Percentiles rank a stretch among this genome's conserved stretches.
phyloP scores from a whole-genome alignment of 2,329 filamentous ascomycete species.

The Aplosporella prunicola region DNA sequence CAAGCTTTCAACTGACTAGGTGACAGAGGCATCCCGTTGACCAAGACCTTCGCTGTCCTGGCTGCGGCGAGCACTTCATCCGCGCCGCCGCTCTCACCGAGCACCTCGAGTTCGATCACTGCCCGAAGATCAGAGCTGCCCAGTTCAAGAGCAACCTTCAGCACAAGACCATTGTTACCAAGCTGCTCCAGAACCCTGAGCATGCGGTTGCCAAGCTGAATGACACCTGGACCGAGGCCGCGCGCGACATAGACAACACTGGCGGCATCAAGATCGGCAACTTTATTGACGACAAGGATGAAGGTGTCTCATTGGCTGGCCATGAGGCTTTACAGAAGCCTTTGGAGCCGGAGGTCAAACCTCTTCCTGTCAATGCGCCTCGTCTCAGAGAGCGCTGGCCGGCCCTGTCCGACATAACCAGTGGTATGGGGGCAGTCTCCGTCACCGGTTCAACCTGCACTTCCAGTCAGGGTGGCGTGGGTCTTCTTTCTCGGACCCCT shows the following conservation, averaged over 20 bases:
- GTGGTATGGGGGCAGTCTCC: not conserved
- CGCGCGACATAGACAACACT: constrained; percentile 20
- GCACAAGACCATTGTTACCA: constrained; percentile 40
- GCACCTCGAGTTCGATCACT: constrained; percentile 47
- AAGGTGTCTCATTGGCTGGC: not conserved
- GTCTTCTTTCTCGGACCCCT: not conserved
- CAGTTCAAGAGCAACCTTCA: constrained; percentile 41
- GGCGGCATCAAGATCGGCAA: constrained; percentile 11
- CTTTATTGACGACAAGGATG: not conserved
- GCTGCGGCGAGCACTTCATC: constrained; percentile 41
- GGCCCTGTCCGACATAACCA: not conserved
- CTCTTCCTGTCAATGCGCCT: not conserved
- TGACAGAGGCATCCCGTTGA: constrained; percentile 39
- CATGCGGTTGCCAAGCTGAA: not conserved
- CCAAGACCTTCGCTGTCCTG: constrained; percentile 44
- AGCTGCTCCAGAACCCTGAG: constrained; percentile 20
- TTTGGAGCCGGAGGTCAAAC: not conserved
- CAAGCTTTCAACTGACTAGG: constrained; percentile 1
- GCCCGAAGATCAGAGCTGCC: constrained; percentile 31
- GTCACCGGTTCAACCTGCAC: not conserved
- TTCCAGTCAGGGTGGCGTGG: not conserved
- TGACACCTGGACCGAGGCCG: constrained; percentile 20
- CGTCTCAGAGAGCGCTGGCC: constrained; percentile 3
- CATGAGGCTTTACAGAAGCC: not conserved
- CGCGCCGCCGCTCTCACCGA: constrained; percentile 40